phyloP scores from a whole-genome alignment of 306 rosid species.

The Castanea crenata region DNA sequence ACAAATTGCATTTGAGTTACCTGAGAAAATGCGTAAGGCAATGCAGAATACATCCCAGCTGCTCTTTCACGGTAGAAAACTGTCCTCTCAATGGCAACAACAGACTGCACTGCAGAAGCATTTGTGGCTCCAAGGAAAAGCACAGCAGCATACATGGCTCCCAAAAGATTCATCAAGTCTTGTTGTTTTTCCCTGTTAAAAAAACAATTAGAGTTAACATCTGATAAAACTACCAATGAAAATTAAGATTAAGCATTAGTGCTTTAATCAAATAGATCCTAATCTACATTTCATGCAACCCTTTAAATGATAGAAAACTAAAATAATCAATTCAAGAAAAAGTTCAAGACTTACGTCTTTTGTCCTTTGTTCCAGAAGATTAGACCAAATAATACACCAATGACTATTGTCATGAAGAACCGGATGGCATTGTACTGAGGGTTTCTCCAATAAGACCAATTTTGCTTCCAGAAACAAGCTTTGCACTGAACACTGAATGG shows the following conservation, averaged over 20 bases:
- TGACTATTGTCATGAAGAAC: conserved; percentile 36
- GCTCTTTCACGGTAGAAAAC: conserved; percentile 87
- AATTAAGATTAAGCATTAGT: background rate
- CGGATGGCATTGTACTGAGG: conserved; percentile 53
- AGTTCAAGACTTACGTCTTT: conserved; percentile 34
- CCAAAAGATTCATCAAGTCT: conserved; percentile 53
- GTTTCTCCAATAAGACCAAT: conserved; percentile 79
- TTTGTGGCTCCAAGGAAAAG: conserved; percentile 69
- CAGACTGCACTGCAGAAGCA: conserved; percentile 55
- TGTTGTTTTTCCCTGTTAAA: conserved; percentile 48
- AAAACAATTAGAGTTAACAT: background rate
- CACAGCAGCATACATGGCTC: conserved; percentile 64
- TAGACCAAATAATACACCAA: conserved; percentile 55
- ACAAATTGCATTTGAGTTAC: conserved; percentile 20
- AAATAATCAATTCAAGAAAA: background rate
- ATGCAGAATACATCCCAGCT: conserved; percentile 74
- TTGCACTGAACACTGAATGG: conserved; percentile 49
- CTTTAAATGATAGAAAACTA: background rate
- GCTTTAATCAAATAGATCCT: background rate
- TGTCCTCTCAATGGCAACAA: conserved; percentile 60
- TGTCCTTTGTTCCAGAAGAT: conserved; percentile 63
- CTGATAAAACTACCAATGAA: background rate
- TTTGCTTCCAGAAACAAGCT: conserved; percentile 86
- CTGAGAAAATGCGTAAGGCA: conserved; percentile 78
- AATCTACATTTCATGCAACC: background rate